A percentile compares a stretch with the other conserved stretches of the same genome.
phyloP scores from a whole-genome alignment of 2,329 filamentous ascomycete genomes.

The Blastomyces gilchristii region DNA sequence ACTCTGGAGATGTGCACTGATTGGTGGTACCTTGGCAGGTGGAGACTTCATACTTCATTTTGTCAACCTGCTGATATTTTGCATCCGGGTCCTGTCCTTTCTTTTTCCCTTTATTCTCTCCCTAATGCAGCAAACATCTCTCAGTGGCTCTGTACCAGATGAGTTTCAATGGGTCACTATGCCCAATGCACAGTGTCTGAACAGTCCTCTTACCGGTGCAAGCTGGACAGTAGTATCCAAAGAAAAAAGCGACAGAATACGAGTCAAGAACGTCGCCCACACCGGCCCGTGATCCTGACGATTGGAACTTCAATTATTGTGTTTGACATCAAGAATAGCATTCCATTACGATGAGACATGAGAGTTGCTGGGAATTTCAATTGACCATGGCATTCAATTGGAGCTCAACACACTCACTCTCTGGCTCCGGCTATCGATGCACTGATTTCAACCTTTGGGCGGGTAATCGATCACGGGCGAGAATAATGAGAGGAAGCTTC shows the following conservation, averaged over 20 bases:
- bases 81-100: background rate
- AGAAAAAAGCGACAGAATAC: background rate
- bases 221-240: background rate
- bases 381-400: too few relatives aligned
- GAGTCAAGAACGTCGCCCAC: background rate
- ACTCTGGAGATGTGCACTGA: background rate
- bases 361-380: too few relatives aligned
- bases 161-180: background rate
- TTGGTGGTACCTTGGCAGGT: background rate
- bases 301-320: too few relatives aligned
- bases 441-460: too few relatives aligned
- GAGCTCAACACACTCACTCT: too few relatives aligned
- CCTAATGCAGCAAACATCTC: background rate
- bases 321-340: too few relatives aligned
- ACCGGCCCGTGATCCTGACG: too few relatives aligned
- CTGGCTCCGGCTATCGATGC: too few relatives aligned
- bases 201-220: background rate
- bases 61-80: background rate
- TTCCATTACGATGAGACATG: too few relatives aligned
- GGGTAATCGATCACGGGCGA: background rate
- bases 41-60: background rate
- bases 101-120: background rate
- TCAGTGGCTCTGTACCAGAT: background rate
- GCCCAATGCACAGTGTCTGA: background rate
- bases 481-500: background rate